Evolutionary conservation across 2,329 filamentous ascomycete species (phyloP).

Genomic region (Paraconiothyrium sp.): DNA sequence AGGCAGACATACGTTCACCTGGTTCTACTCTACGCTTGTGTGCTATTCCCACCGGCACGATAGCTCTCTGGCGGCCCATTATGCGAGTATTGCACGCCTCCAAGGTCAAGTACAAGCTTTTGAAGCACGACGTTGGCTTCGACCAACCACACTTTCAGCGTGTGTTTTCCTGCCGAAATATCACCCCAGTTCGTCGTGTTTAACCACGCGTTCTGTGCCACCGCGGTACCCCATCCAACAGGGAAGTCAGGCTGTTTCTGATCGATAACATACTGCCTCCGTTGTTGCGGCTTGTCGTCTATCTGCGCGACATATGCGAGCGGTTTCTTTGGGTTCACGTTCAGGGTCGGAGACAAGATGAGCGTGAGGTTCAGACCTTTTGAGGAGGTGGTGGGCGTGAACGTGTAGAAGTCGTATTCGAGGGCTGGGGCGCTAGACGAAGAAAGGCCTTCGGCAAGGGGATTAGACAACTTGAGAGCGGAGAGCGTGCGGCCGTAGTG

Average conservation of each 20-base stretch:
- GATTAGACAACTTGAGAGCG: conserved; percentile 43
- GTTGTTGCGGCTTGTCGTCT: conserved; percentile 51
- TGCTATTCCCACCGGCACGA: conserved; percentile 32
- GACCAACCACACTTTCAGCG: conserved; percentile 56
- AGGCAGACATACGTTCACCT: neutral
- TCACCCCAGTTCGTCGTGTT: conserved; percentile 53
- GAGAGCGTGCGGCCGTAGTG: conserved; percentile 50
- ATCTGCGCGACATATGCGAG: conserved; percentile 63
- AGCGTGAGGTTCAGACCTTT: conserved; percentile 52
- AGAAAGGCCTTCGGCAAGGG: conserved; percentile 39
- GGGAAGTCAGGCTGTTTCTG: conserved; percentile 55
- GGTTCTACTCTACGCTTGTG: neutral
- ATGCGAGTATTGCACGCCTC: conserved; percentile 43
- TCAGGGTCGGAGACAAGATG: conserved; percentile 57
- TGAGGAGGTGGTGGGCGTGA: conserved; percentile 40
- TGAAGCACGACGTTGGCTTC: conserved; percentile 55
- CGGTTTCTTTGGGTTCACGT: conserved; percentile 60
- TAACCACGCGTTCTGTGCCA: conserved; percentile 62
- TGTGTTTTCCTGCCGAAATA: conserved; percentile 51
- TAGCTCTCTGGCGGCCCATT: conserved; percentile 52
- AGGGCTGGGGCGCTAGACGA: conserved; percentile 41
- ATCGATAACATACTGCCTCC: conserved; percentile 55
- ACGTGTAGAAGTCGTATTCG: conserved; percentile 51
- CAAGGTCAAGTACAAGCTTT: conserved; percentile 49
- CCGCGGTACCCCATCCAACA: conserved; percentile 59